These are phyloP conservation scores for Vachellia pachyceras DNA, from an alignment of 306 rosid species.

Conservation along the genomic window DNA sequence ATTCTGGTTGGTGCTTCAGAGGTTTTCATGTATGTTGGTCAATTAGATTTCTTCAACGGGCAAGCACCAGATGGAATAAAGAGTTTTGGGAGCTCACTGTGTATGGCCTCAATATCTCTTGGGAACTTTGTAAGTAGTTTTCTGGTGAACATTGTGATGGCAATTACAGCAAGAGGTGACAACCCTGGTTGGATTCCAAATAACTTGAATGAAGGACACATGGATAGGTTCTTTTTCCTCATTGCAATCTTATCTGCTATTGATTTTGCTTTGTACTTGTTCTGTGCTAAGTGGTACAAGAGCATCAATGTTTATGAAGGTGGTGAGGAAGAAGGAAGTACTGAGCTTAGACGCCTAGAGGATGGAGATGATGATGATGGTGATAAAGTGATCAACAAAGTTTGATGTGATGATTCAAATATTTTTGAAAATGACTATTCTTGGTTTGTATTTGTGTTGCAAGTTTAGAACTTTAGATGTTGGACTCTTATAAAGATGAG, in stretches of 20 bases:
- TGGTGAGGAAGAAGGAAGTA: background rate
- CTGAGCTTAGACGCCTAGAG: background rate
- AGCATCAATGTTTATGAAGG: slow-evolving; percentile 39
- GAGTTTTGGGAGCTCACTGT: no score
- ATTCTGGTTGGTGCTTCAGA: no score
- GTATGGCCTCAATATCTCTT: no score
- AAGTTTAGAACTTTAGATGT: background rate
- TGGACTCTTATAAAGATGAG: background rate
- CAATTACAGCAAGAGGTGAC: slow-evolving; percentile 51
- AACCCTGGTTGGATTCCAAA: slow-evolving; percentile 63
- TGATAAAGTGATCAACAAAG: background rate
- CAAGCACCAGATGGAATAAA: no score
- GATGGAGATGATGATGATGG: background rate
- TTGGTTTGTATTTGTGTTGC: background rate
- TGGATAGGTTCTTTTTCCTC: slow-evolving; percentile 68
- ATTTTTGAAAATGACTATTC: background rate
- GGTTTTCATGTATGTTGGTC: no score
- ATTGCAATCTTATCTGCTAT: slow-evolving; percentile 56
- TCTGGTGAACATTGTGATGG: slow-evolving; percentile 54
- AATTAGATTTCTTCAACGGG: no score
- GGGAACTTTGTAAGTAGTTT: slow-evolving; percentile 64
- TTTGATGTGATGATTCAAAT: background rate
- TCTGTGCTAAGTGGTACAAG: slow-evolving; percentile 57
- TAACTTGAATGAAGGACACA: slow-evolving; percentile 59
- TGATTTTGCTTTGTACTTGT: slow-evolving; percentile 60